A percentile compares a stretch with the other conserved stretches of the same genome.
Evolutionary conservation across 1,284 basidiomycete genomes (phyloP).

Genomic region (Vanrija sp.): DNA sequence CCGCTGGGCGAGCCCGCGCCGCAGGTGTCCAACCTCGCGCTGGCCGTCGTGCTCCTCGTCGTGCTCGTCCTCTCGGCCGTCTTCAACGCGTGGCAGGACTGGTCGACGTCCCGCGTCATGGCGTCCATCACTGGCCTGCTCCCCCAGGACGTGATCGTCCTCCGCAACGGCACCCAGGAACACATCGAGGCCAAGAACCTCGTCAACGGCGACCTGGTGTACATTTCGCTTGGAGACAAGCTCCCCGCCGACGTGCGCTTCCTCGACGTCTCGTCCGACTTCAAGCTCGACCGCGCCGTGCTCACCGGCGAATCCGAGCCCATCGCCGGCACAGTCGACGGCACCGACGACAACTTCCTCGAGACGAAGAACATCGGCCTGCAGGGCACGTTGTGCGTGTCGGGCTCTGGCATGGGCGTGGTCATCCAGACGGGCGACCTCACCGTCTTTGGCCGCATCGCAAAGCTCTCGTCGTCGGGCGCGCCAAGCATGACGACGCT

Average conservation of each 20-base stretch:
- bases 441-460: conserved; percentile 61
- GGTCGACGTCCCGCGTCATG: conserved; percentile 49
- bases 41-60: conserved; percentile 51
- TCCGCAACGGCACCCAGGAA: conserved; percentile 44
- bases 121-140: conserved; percentile 52
- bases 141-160: conserved; percentile 47
- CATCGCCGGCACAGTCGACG: conserved; percentile 55
- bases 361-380: conserved; percentile 64
- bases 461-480: conserved; percentile 56
- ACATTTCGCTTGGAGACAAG: conserved; percentile 46
- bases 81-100: conserved; percentile 46
- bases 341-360: conserved; percentile 58
- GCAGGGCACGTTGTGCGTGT: conserved; percentile 61
- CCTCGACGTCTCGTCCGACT: conserved; percentile 53
- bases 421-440: conserved; percentile 60
- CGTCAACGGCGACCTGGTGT: conserved; percentile 48
- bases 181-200: conserved; percentile 42
- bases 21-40: conserved; percentile 51
- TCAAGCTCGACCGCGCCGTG: conserved; percentile 62
- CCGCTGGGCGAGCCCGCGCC: conserved; percentile 51
- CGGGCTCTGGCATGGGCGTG: conserved; percentile 56
- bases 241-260: conserved; percentile 57
- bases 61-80: conserved; percentile 51
- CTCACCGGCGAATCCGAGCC: conserved; percentile 62
- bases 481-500: conserved; percentile 50